These are phyloP conservation scores for Paxillus involutus DNA, from an alignment of 768 basidiomycete genomes.

Conservation along the genomic window DNA sequence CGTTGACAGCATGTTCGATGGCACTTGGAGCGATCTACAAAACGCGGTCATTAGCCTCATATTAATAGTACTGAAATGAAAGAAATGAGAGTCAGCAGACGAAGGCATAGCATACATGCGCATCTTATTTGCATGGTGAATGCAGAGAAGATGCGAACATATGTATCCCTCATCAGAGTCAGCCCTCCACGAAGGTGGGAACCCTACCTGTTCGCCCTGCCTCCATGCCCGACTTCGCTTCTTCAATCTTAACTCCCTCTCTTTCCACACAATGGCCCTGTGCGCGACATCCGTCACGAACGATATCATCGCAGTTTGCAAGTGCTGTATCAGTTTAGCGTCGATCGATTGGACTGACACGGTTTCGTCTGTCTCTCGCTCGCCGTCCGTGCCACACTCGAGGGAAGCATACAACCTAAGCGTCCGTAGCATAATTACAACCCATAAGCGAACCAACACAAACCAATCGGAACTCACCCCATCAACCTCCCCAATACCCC, in stretches of 20 bases:
- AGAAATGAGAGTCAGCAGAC: neutral
- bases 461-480: constrained; percentile 36
- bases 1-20: constrained; percentile 49
- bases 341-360: constrained; percentile 43
- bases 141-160: neutral
- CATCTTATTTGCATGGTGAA: neutral
- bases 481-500: constrained; percentile 37
- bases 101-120: neutral
- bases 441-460: constrained; percentile 13
- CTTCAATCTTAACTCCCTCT: constrained; percentile 60
- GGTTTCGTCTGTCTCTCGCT: constrained; percentile 19
- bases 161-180: neutral
- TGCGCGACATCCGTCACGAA: constrained; percentile 55
- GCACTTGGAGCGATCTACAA: constrained; percentile 43
- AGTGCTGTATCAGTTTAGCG: constrained; percentile 42
- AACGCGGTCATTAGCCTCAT: constrained; percentile 1
- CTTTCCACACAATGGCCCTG: constrained; percentile 51
- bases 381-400: constrained; percentile 20
- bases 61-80: neutral
- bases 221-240: constrained; percentile 61
- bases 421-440: neutral
- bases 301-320: constrained; percentile 45
- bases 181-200: neutral
- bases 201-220: constrained; percentile 40
- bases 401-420: constrained; percentile 31